Evolutionary conservation across 768 basidiomycete genomes (phyloP).

Genomic region (Tylopilus plumbeoviolaceoides): DNA sequence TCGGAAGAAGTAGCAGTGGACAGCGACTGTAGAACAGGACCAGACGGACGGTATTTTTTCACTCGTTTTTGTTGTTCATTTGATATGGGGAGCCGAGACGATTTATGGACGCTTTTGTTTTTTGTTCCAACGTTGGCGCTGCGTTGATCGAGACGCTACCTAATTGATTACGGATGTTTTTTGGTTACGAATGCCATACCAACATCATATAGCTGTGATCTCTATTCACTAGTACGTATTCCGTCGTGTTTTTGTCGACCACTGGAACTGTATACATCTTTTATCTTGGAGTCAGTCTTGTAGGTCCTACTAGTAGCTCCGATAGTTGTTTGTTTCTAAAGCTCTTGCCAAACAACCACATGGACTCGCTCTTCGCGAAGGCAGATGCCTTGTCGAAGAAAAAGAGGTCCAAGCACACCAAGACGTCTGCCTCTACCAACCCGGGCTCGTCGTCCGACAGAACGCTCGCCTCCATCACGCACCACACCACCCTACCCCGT

Average conservation of each 20-base stretch:
- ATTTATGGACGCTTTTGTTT: slow-evolving; percentile 9
- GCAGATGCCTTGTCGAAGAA: slow-evolving; percentile 54
- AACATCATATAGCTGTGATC: slow-evolving; percentile 11
- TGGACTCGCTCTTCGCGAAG: slow-evolving; percentile 74
- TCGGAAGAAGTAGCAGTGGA: slow-evolving; percentile 26
- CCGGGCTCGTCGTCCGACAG: slow-evolving; percentile 36
- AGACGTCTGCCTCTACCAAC: slow-evolving; percentile 20
- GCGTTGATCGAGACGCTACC: slow-evolving; percentile 1
- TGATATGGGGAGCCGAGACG: background rate
- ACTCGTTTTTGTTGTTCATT: background rate
- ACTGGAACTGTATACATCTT: no score
- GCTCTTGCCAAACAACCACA: slow-evolving; percentile 13
- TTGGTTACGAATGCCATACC: background rate
- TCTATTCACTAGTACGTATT: background rate
- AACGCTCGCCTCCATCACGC: slow-evolving; percentile 55
- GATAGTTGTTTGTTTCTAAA: slow-evolving; percentile 17
- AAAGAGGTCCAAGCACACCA: slow-evolving; percentile 31
- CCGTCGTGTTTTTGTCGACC: background rate
- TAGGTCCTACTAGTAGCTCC: no score
- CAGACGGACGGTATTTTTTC: no score
- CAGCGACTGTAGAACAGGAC: slow-evolving; percentile 21
- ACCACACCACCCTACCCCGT: slow-evolving; percentile 59
- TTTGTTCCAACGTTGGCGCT: background rate
- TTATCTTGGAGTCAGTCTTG: background rate
- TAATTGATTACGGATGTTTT: slow-evolving; percentile 8